Evolutionary conservation across 345 rosid species (phyloP), one percentile per base, ranked within the genome.

Genomic region (Aethionema arabicum): DNA sequence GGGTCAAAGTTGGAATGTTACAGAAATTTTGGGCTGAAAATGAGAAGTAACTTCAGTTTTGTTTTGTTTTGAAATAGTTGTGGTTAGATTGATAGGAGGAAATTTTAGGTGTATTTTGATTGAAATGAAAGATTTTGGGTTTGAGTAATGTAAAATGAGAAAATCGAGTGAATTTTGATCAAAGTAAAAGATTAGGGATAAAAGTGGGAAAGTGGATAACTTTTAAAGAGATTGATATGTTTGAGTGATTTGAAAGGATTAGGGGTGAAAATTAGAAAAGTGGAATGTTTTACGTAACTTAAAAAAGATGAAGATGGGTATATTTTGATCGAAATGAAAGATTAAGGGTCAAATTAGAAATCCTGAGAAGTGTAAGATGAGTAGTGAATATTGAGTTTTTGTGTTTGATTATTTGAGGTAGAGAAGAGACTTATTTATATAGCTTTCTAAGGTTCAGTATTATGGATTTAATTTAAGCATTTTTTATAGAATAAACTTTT

Each of bases 381-480:
- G 16, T 55, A 40, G 36, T 63, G 68, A 63, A 32, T 69, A 21
- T 55, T 47, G 52, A 39, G 51, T 49, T 41, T 52, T 1, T 59
- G 15, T 27, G 45, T 48, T 37, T 48, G 66, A 4, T 51, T 5
- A 2, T 46, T 43, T 53, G 52, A 33, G 48, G 58, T 2, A 66
- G 5, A 45, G 35, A 44, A 69, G 66, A 11, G 55, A 15, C 5
- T 47, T 47, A 21, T 69, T 61, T 69, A 39, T 63, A 69, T 38
- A 45, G 42, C 11, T 61, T 47, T 40, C 11, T 32, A 40, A 55
- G 52, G 68, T 14, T 52, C 12, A 37, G 30, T 32, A 8, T 50
- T 39, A 30, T 40, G 50, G 49, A 37, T 63, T 63, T 30, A 12
- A 37, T 8, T 11, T 27, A 36, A 3, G 13, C 37, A 16, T 65